Evolutionary conservation across 2,329 filamentous ascomycete species (phyloP).

Genomic region (Fusarium ambrosium): DNA sequence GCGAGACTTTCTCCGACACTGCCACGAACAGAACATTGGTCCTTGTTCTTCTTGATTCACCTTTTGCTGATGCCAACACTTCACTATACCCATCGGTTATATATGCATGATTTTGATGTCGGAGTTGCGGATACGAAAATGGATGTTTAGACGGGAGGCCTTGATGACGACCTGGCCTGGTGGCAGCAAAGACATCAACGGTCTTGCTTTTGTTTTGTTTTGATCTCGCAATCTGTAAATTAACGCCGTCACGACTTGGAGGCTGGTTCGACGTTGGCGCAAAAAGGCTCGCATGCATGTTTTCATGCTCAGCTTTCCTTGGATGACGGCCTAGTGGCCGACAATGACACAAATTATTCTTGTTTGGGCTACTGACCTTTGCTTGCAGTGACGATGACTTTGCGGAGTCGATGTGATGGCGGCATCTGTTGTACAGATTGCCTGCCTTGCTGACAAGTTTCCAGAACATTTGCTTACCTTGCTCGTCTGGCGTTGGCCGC

Average conservation of each 20-base stretch:
- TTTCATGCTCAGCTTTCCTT: constrained; percentile 22
- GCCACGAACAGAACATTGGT: constrained; percentile 61
- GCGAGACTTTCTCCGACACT: constrained; percentile 70
- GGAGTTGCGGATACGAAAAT: constrained; percentile 34
- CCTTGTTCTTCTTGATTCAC: constrained; percentile 48
- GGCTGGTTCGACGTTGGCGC: constrained; percentile 30
- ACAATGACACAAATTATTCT: constrained; percentile 44
- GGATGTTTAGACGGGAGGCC: constrained; percentile 23
- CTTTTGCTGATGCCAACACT: neutral
- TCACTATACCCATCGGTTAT: constrained; percentile 20
- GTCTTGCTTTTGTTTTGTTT: constrained; percentile 12
- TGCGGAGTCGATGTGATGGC: constrained; percentile 27
- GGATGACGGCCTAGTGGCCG: constrained; percentile 43
- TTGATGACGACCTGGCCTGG: constrained; percentile 1
- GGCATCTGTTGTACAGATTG: constrained; percentile 2
- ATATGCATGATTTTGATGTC: constrained; percentile 19
- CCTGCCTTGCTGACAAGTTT: constrained; percentile 11
- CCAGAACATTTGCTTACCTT: neutral
- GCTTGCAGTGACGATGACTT: constrained; percentile 47
- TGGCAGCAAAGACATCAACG: constrained; percentile 17
- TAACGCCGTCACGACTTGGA: constrained; percentile 44
- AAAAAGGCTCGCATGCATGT: neutral
- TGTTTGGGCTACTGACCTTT: constrained; percentile 45
- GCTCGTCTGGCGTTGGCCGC: constrained; percentile 1
- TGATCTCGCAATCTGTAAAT: constrained; percentile 37